Base-by-base conservation (phyloP, 306 rosid genomes). In the Potentilla sterilis region DNA sequence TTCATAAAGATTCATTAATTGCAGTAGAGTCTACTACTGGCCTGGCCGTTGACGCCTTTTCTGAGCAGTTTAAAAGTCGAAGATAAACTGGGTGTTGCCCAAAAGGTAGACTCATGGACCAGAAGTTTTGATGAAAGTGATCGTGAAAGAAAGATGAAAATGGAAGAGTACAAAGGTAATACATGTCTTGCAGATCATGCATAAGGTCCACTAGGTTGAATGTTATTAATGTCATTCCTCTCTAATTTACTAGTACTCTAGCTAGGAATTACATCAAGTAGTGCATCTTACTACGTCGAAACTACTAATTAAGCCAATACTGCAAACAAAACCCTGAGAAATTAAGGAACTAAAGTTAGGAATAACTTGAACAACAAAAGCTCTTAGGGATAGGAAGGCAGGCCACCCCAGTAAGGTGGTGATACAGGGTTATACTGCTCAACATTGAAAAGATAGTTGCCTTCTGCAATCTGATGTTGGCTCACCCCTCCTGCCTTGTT, bases 381-480 rank as follows among this genome's bases (percentile, higher is more conserved):
- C 21, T 32, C 55, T 24, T 77, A 77, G 47, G 92, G 92, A 64
- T 88, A 86, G 78, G 90, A 85, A 71, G 96, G 87, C 58, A 84
- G 77, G n/a, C 75, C 78, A 72, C 89, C 85, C 93, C 93, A 94
- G 42, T 87, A 86, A 46, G 90, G 82, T 58, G 88, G 83, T 46
- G 94, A 87, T 21, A 86, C 84, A 11, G 84, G 87, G 82, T 77
- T 88, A 46, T 83, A 87, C 74, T 88, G 92, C 48, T 87, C 96
- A 78, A 85, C 77, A 69, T 78, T 84, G 85, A 75, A 83, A 32
- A 80, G 80, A 79, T 81, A 81, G 70, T 82, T 90, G 84, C 89
- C 88, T 9, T 85, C 89, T 47, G 72, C 83, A 64, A 68, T 79
- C 66, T 78, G 82, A 34, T 83, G 85, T 9, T 89, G 83, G 70